Base-by-base conservation (phyloP, 352 stramenopile genomes). In the Phytophthora cactorum region DNA sequence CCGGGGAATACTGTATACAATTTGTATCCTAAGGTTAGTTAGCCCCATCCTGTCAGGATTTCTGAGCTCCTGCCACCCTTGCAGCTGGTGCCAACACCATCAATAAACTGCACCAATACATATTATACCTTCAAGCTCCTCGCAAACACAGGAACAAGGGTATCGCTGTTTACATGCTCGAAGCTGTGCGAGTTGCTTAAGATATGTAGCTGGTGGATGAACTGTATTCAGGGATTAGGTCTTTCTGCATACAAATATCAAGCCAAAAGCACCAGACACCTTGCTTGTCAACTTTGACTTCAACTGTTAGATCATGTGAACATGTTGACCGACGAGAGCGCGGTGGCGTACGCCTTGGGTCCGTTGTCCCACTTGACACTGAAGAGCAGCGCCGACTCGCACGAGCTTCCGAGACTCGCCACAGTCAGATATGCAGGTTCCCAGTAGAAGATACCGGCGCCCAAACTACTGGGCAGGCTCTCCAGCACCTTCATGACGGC, bases 361-460 rank as follows among this genome's bases (percentile, higher is more conserved):
- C 50, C 68, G 10, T 65, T 65, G 51, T 54, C 39, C 65, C 65
- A 69, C 25, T 77, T 63, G 41, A 77, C 70, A 27, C 49, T 69
- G 56, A 74, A 74, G 31, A 77, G 70, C 15, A 77, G 22, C 1
- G 70, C 66, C 14, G 70, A 77, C 34, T 70, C 52, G 31, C 70
- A 77, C 10, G 65, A 67, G 36, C 70, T 74, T 8, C 66, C 66
- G 2, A 78, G 67, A 7, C 66, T 28, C 4, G 66, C 53, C n/a
- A 62, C 45, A 1, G 43, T 57, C 22, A 78, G 44, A 8, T 72
- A 78, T 5, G 50, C 70, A 36, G 66, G 71, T 38, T 78, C 71
- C 63, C 71, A 78, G 58, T 75, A 78, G 62, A 73, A 78, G 15
- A 78, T 62, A 0, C 66, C 71, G 0, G 71, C 66, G 12, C 62